Conservation (phyloP, 1,139 yeast genomes). For the Geotrichum fermentans region DNA sequence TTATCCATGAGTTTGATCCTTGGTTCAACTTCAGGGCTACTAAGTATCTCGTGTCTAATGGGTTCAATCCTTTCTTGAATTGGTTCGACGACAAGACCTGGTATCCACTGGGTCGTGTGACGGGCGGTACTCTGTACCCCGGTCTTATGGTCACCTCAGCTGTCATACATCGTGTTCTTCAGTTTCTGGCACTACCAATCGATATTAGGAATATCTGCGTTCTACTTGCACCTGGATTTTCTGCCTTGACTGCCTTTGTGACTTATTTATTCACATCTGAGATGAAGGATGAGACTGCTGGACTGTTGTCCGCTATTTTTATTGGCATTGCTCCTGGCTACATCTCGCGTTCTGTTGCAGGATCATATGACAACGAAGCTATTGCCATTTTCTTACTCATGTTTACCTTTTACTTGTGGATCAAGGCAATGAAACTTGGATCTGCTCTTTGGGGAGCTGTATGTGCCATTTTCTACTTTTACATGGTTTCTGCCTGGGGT, state of each 20-base stretch:
- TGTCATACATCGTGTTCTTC: constrained; percentile 70
- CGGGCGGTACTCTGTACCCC: constrained; percentile 97
- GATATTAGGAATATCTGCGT: constrained; percentile 97
- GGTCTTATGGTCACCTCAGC: constrained; percentile 98
- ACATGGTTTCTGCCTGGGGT: constrained; percentile 99
- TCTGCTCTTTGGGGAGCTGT: constrained; percentile 78
- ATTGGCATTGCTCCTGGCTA: constrained; percentile 99
- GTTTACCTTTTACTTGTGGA: constrained; percentile 96
- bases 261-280: constrained; percentile 88
- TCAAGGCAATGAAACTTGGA: constrained; percentile 86
- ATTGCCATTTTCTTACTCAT: constrained; percentile 93
- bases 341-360: constrained; percentile 96
- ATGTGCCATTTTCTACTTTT: constrained; percentile 86
- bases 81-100: constrained; percentile 99
- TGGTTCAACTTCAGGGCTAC: constrained; percentile 98
- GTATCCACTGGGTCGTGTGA: constrained; percentile 98
- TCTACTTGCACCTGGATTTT: constrained; percentile 91
- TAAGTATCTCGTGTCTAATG: constrained; percentile 74
- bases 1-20: constrained; percentile 97
- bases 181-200: constrained; percentile 66
- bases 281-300: constrained; percentile 86
- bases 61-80: constrained; percentile 85
- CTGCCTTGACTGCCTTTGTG: constrained; percentile 86
- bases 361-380: constrained; percentile 98
- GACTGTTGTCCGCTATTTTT: constrained; percentile 85